phyloP scores from a whole-genome alignment of 2,329 filamentous ascomycete species.

The Fusarium proliferatum region DNA sequence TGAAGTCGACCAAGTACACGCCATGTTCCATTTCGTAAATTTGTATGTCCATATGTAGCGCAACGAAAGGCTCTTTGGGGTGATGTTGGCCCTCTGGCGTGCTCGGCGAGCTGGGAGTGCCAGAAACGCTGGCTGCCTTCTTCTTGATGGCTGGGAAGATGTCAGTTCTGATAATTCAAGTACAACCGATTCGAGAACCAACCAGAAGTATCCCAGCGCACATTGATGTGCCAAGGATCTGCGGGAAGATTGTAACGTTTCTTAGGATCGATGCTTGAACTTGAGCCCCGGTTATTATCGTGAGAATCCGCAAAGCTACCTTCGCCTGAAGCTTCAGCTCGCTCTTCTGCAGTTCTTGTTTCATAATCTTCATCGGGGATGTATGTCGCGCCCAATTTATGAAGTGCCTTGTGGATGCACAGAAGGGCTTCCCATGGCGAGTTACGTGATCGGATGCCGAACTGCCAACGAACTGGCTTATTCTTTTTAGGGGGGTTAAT shows the following conservation, averaged over 20 bases:
- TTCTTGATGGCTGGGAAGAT: slow-evolving; percentile 45
- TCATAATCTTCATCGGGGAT: slow-evolving; percentile 73
- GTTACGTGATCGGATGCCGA: slow-evolving; percentile 94
- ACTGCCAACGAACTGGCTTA: slow-evolving; percentile 94
- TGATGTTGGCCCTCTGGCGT: slow-evolving; percentile 56
- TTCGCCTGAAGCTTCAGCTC: slow-evolving; percentile 50
- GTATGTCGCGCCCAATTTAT: slow-evolving; percentile 90
- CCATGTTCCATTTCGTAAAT: slow-evolving; percentile 93
- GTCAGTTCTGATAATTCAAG: slow-evolving; percentile 19
- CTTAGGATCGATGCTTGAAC: slow-evolving; percentile 61
- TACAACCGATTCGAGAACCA: slow-evolving; percentile 57
- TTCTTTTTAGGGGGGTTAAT: slow-evolving; percentile 74
- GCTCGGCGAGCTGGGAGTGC: slow-evolving; percentile 24
- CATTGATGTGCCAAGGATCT: slow-evolving; percentile 94
- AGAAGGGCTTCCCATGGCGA: slow-evolving; percentile 93
- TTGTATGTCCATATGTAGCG: slow-evolving; percentile 95
- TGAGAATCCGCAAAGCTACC: slow-evolving; percentile 56
- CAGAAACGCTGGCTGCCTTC: slow-evolving; percentile 39
- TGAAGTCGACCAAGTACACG: slow-evolving; percentile 97
- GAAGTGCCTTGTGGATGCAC: slow-evolving; percentile 92
- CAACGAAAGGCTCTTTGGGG: slow-evolving; percentile 74
- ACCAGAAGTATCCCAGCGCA: slow-evolving; percentile 87
- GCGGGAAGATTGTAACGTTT: slow-evolving; percentile 86
- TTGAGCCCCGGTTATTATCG: slow-evolving; percentile 52
- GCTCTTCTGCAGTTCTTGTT: slow-evolving; percentile 57